These are phyloP conservation scores for Cantharellus cinnabarinus DNA, from an alignment of 768 basidiomycete species.

Conservation along the genomic window DNA sequence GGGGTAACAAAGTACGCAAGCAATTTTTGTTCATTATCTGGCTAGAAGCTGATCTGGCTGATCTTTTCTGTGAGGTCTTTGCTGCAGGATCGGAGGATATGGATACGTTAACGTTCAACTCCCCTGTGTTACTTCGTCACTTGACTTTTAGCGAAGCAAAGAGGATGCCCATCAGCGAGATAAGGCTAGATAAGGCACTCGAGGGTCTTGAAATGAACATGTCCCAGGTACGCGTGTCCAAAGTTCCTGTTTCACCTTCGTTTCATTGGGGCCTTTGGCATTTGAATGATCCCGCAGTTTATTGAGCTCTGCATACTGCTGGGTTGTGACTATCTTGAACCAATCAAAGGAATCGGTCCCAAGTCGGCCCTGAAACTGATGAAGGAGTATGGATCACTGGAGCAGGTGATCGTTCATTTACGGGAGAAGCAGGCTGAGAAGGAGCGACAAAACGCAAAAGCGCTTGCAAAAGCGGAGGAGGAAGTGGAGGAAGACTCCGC, in stretches of 20 bases:
- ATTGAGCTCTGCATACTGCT: slow-evolving; percentile 90
- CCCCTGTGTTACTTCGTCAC: slow-evolving; percentile 84
- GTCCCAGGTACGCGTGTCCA: slow-evolving; percentile 41
- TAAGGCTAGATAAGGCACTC: slow-evolving; percentile 60
- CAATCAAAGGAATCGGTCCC: slow-evolving; percentile 92
- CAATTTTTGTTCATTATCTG: not conserved
- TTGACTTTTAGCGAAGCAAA: slow-evolving; percentile 96
- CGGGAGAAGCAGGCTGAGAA: slow-evolving; percentile 42
- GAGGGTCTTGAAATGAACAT: slow-evolving; percentile 85
- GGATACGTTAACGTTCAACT: slow-evolving; percentile 92
- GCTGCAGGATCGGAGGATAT: slow-evolving; percentile 98
- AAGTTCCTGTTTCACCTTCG: not conserved
- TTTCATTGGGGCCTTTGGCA: not conserved
- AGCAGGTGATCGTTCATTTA: slow-evolving; percentile 53
- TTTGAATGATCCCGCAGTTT: slow-evolving; percentile 32
- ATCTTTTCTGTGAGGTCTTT: slow-evolving; percentile 40
- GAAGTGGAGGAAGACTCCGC: slow-evolving; percentile 11
- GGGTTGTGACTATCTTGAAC: slow-evolving; percentile 96
- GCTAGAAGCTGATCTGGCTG: not conserved
- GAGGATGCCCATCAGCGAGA: slow-evolving; percentile 89
- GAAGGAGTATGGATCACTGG: slow-evolving; percentile 56
- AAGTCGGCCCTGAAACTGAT: slow-evolving; percentile 89
- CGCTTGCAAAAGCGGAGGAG: slow-evolving; percentile 8
- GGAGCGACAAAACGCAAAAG: slow-evolving; percentile 7
- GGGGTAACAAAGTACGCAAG: slow-evolving; percentile 60